Percentiles rank a stretch among this genome's conserved stretches.
Conservation (phyloP, 73 alveolate genomes). For the Paraurostyla sp. region DNA sequence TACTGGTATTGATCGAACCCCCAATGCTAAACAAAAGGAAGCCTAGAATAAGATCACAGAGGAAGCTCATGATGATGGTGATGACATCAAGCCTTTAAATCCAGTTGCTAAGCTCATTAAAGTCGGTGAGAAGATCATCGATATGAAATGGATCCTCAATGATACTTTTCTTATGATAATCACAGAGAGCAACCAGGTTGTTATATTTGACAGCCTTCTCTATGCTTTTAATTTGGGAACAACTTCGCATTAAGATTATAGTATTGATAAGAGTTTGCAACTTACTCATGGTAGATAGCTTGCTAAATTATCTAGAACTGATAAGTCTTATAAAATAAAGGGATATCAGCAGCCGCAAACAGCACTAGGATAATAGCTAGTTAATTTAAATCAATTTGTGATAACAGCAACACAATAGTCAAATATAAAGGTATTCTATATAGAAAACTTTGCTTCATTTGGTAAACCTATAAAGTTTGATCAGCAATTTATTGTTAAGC, state of each 20-base stretch:
- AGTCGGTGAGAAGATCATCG: slow-evolving; percentile 6
- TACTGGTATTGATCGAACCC: background rate
- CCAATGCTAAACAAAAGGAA: background rate
- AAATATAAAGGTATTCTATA: background rate
- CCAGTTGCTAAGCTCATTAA: slow-evolving; percentile 18
- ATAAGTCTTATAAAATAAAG: background rate
- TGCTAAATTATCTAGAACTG: background rate
- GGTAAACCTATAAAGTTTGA: background rate
- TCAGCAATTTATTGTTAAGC: background rate
- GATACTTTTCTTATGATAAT: slow-evolving; percentile 60
- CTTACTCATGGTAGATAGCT: background rate
- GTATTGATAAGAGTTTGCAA: background rate
- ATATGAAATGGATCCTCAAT: slow-evolving; percentile 63
- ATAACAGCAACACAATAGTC: background rate
- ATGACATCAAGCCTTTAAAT: slow-evolving; percentile 35
- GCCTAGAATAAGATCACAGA: background rate
- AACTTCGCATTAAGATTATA: background rate
- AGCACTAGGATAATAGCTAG: background rate
- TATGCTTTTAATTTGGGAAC: slow-evolving; percentile 1
- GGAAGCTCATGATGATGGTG: slow-evolving; percentile 32
- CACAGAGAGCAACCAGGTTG: slow-evolving; percentile 34
- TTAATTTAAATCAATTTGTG: background rate
- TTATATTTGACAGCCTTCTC: slow-evolving; percentile 58
- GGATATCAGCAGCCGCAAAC: slow-evolving; percentile 12
- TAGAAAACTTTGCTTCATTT: slow-evolving; percentile 15